Evolutionary conservation across 2,329 filamentous ascomycete genomes (phyloP).

Genomic region (Pestalotiopsis sp.): DNA sequence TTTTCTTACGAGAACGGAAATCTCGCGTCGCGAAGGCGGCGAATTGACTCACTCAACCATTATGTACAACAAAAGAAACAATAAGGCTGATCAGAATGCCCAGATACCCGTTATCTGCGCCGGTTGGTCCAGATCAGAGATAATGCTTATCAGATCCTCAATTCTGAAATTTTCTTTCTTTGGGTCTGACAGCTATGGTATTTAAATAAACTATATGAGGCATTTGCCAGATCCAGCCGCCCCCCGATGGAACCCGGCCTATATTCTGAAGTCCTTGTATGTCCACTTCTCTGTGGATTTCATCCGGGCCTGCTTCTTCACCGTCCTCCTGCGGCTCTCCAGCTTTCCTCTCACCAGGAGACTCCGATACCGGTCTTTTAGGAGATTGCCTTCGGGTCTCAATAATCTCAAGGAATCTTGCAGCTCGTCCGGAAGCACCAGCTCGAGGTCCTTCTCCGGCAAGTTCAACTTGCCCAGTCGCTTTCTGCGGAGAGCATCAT

Average conservation of each 20-base stretch:
- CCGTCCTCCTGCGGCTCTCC: slow-evolving; percentile 77
- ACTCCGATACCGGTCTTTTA: slow-evolving; percentile 79
- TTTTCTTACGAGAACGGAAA: background rate
- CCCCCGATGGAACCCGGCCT: background rate
- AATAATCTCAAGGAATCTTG: slow-evolving; percentile 79
- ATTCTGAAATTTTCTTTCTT: background rate
- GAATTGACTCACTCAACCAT: background rate
- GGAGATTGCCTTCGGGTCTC: slow-evolving; percentile 93
- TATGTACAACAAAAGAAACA: background rate
- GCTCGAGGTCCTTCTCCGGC: slow-evolving; percentile 78
- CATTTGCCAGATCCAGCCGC: background rate
- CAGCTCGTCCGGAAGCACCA: slow-evolving; percentile 82
- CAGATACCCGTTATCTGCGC: background rate
- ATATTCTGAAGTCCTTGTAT: slow-evolving; percentile 86
- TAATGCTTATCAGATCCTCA: slow-evolving; percentile 1
- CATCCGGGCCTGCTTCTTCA: slow-evolving; percentile 77
- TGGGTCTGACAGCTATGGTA: background rate
- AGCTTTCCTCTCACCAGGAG: slow-evolving; percentile 61
- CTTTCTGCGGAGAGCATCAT: slow-evolving; percentile 67
- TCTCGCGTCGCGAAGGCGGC: background rate
- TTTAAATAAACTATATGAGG: slow-evolving; percentile 4
- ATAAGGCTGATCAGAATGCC: background rate
- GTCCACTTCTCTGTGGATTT: slow-evolving; percentile 95
- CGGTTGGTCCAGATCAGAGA: background rate
- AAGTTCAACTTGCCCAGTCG: slow-evolving; percentile 74